Base-by-base conservation (phyloP, 495 filamentous ascomycete genomes). In the Lepidopterella palustris region DNA sequence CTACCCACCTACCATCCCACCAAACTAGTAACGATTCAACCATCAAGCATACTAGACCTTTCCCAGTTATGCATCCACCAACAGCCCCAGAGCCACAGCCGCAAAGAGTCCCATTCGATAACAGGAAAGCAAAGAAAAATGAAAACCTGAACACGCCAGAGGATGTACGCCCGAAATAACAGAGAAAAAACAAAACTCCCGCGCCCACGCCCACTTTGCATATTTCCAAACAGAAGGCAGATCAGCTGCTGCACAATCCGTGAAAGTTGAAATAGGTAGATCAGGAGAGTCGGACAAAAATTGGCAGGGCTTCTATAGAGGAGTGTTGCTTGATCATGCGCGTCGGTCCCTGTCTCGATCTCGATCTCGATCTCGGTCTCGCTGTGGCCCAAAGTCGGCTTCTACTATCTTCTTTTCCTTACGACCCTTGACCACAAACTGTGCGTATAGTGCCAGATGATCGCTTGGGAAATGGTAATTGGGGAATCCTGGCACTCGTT, bases 401-500 rank as follows among this genome's bases (percentile, higher is more conserved):
- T 86, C 85, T 62, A 82, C 76, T 66, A 78, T 76, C 76, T 92
- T 91, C 71, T 84, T 87, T 70, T 93, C 88, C 77, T 95, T 97
- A 53, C 82, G 75, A 24, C 81, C 80, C 76, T 96, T 97, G 74
- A 97, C 85, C 57, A 85, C 80, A 74, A 97, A 96, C 75, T 97
- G 90, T 57, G 89, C 87, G 76, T 90, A 83, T 65, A 98, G 82
- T 73, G 91, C 88, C 66, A 98, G 82, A 74, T 98, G 93, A 73
- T 98, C 93, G 72, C 90, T 93, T 0, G 95, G 95, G 76, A 96
- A 97, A 75, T 97, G 93, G 70, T 87, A 92, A 67, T 97, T 95
- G 10, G 93, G 93, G 74, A 97, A 98, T 0, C 93, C 93, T 3
- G 93, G 93, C 4, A 97, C 90, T 47, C 85, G 80, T 64, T 87